Evolutionary conservation across 2,329 filamentous ascomycete genomes (phyloP), one percentile per base, ranked within the genome.

Genomic region (Pyricularia pennisetigena): DNA sequence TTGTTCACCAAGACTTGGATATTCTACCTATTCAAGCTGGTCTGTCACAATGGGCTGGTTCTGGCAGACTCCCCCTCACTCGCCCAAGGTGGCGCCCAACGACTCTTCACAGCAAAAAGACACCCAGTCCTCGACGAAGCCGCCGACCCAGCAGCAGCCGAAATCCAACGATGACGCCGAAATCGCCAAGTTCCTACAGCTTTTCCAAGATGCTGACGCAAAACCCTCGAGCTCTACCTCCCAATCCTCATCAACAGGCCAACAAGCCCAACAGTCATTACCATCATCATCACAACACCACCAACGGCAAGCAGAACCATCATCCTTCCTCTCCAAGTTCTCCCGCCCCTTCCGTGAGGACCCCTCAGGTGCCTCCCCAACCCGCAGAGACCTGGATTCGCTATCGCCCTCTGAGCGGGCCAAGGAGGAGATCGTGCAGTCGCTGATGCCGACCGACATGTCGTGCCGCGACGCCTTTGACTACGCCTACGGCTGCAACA

Each of bases 401-500:
- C 59, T 62, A 12, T 28, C 59, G 8, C 59, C 59, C 26, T 23
- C 24, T 2, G 59, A 62, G 26, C 59, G 59, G 14, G 70, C 68
- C 68, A 75, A 79, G 70, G 79, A 82, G 70, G 78, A 82, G 69
- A 78, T 90, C 69, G 85, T 88, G 72, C 87, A 92, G 71, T 86
- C 88, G 71, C 83, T 92, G 66, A 91, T 95, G 70, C 92, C 93
- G 0, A 88, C 88, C 61, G 87, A 85, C 67, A 95, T 98, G 90
- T 94, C 90, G 75, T 98, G 95, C 82, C 90, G 92, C 67, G 85
- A 90, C 70, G 90, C 93, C 73, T 98, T 99, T 81, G 95, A 99
- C 81, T 85, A 88, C 71, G 94, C 94, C 69, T 97, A 94, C 85
- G 92, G 94, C 83, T 99, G 95, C 85, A 92, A 95, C 76, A 93